Evolutionary conservation across 768 basidiomycete genomes (phyloP).

Genomic region (Suillus ampliporus): DNA sequence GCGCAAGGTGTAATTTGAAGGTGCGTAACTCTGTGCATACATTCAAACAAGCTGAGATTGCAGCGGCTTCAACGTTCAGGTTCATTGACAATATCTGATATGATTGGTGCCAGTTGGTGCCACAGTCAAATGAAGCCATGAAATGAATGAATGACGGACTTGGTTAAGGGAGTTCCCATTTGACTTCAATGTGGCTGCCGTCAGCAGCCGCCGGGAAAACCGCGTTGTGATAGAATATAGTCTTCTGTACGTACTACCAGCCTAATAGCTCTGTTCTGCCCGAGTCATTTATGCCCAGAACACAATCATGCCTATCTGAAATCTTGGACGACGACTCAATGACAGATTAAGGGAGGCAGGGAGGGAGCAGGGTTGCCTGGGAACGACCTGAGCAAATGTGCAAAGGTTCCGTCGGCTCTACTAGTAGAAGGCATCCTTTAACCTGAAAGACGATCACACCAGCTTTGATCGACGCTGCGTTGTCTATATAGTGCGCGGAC

Average conservation of each 20-base stretch:
- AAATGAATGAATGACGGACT: slow-evolving; percentile 5
- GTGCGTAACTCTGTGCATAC: neutral
- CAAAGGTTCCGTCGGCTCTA: neutral
- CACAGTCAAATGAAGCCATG: neutral
- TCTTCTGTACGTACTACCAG: neutral
- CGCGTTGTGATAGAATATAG: neutral
- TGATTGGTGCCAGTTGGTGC: slow-evolving; percentile 2
- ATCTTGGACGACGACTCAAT: neutral
- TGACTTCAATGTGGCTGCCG: slow-evolving; percentile 8
- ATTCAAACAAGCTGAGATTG: neutral
- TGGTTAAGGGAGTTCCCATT: slow-evolving; percentile 7
- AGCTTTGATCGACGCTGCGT: neutral
- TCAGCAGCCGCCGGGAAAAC: slow-evolving; percentile 7
- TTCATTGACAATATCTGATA: neutral
- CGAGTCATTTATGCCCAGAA: slow-evolving; percentile 1
- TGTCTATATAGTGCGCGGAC: neutral
- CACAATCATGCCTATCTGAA: neutral
- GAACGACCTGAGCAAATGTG: slow-evolving; percentile 2
- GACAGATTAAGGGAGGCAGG: neutral
- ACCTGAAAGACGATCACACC: neutral
- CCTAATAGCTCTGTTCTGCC: neutral
- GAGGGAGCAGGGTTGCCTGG: neutral
- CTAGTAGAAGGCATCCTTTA: neutral
- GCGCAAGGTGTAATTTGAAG: slow-evolving; percentile 4
- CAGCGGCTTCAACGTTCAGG: neutral